phyloP scores from a whole-genome alignment of 345 rosid genomes.

The Gossypium turneri region DNA sequence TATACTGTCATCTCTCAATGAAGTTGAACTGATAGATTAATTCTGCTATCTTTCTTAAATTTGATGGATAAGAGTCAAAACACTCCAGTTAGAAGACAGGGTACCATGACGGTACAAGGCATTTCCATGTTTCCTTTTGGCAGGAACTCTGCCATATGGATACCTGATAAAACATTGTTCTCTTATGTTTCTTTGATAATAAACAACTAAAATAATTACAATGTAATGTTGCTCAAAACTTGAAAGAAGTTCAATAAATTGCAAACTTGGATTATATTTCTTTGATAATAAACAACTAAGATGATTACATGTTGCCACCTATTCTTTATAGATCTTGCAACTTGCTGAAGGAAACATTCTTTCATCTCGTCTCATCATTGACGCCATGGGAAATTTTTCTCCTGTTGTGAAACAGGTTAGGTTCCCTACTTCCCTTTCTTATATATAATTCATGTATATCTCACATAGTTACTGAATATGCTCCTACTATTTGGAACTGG shows the following conservation, averaged over 20 bases:
- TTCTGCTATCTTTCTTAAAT: conserved; percentile 6
- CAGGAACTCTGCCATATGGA: neutral
- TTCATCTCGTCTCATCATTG: conserved; percentile 65
- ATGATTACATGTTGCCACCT: conserved; percentile 5
- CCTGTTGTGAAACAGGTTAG: conserved; percentile 86
- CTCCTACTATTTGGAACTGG: neutral
- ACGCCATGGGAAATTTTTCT: conserved; percentile 97
- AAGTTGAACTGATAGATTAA: conserved; percentile 6
- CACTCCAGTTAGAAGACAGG: neutral
- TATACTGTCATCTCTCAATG: neutral
- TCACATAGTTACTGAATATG: neutral
- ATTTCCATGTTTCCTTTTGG: neutral
- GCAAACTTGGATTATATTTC: neutral
- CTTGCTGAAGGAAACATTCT: conserved; percentile 61
- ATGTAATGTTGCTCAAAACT: neutral
- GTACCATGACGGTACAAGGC: neutral
- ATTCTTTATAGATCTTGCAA: conserved; percentile 47
- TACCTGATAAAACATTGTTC: neutral
- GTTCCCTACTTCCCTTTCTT: conserved; percentile 14
- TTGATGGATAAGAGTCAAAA: neutral
- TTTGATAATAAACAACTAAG: neutral
- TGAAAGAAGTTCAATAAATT: neutral
- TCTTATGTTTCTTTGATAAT: too few relatives aligned
- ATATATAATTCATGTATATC: conserved; percentile 1
- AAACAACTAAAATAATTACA: too few relatives aligned